Evolutionary conservation across 2,329 filamentous ascomycete genomes (phyloP).

Genomic region (Apiospora aurea): DNA sequence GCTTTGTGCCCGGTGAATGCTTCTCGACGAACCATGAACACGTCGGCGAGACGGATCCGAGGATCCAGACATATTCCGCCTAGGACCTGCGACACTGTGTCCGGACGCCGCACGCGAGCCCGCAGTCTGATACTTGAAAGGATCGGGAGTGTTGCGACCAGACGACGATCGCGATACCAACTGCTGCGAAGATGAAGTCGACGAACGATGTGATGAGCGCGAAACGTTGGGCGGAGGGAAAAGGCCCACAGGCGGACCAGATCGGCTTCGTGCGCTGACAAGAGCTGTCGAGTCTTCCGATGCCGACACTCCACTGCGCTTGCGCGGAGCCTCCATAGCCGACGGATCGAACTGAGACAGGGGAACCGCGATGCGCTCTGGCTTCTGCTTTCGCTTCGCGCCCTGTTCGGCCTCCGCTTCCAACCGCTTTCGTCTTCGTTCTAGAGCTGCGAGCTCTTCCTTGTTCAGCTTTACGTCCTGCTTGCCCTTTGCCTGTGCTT

Average conservation of each 20-base stretch:
- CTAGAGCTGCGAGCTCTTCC: constrained; percentile 81
- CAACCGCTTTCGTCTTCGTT: constrained; percentile 69
- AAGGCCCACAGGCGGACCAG: constrained; percentile 56
- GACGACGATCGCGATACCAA: constrained; percentile 45
- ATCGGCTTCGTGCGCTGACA: constrained; percentile 44
- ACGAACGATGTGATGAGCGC: constrained; percentile 51
- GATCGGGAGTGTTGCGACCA: constrained; percentile 48
- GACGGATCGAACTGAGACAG: constrained; percentile 58
- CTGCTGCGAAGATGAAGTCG: constrained; percentile 51
- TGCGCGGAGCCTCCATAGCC: constrained; percentile 41
- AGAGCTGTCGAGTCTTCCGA: constrained; percentile 48
- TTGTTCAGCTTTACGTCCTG: constrained; percentile 80
- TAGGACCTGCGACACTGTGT: constrained; percentile 42
- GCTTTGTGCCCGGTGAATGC: constrained; percentile 43
- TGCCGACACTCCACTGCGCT: constrained; percentile 39
- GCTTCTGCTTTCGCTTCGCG: constrained; percentile 52
- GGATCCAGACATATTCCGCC: constrained; percentile 48
- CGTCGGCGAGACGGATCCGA: constrained; percentile 35
- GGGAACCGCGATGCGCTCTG: constrained; percentile 60
- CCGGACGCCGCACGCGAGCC: constrained; percentile 48
- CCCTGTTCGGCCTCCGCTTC: constrained; percentile 50
- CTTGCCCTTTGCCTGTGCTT: constrained; percentile 78
- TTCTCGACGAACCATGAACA: constrained; percentile 44
- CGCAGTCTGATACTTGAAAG: constrained; percentile 61
- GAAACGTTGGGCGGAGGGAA: constrained; percentile 55